Conservation (phyloP, 2,329 filamentous ascomycete genomes). For the Fusarium ambrosium region DNA sequence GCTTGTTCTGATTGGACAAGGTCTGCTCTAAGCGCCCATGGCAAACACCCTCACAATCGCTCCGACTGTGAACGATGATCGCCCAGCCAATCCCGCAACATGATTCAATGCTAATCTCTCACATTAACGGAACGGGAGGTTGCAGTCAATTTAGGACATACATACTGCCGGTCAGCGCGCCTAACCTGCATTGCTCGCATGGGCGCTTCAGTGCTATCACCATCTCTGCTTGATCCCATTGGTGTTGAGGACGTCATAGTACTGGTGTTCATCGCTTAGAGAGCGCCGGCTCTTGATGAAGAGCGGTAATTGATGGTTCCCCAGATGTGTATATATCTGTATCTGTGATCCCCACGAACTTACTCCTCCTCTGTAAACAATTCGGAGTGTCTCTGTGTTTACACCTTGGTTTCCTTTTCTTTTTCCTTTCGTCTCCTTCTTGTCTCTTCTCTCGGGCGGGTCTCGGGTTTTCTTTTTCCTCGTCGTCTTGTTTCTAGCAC, state of each 20-base stretch:
- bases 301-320: slow-evolving; percentile 30
- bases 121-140: slow-evolving; percentile 20
- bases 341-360: slow-evolving; percentile 16
- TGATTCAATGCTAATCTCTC: slow-evolving; percentile 32
- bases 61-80: slow-evolving; percentile 10
- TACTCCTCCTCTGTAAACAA: not conserved
- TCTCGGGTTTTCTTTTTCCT: slow-evolving; percentile 26
- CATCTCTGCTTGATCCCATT: slow-evolving; percentile 30
- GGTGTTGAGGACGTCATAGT: slow-evolving; percentile 22
- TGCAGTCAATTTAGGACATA: slow-evolving; percentile 23
- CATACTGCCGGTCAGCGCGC: slow-evolving; percentile 34
- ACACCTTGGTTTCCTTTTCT: slow-evolving; percentile 7
- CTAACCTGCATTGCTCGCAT: slow-evolving; percentile 45
- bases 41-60: slow-evolving; percentile 22
- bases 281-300: slow-evolving; percentile 13
- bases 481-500: slow-evolving; percentile 6
- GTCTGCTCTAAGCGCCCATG: slow-evolving; percentile 39
- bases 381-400: slow-evolving; percentile 4
- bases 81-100: slow-evolving; percentile 36
- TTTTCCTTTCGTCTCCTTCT: slow-evolving; percentile 16
- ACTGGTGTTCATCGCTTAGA: slow-evolving; percentile 32
- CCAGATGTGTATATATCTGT: slow-evolving; percentile 39
- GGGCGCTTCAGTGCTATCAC: slow-evolving; percentile 41
- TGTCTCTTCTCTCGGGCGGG: slow-evolving; percentile 20
- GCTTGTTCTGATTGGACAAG: slow-evolving; percentile 35